Conservation (phyloP, 768 basidiomycete species). For the Royoungia palumana region DNA sequence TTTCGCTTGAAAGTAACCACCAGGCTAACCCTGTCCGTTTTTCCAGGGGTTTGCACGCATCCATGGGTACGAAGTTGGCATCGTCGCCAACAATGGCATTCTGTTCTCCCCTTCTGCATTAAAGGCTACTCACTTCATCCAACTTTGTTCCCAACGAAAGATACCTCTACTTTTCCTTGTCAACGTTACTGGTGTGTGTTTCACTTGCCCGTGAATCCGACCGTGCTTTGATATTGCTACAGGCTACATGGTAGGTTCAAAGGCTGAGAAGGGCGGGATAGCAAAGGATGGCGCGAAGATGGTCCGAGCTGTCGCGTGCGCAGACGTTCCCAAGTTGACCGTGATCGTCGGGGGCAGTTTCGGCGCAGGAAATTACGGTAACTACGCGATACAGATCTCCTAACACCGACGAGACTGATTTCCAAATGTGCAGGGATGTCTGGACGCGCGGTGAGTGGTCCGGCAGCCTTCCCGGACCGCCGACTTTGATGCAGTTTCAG, state of each 20-base stretch:
- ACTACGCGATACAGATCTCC: slow-evolving; percentile 4
- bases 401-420: slow-evolving; percentile 9
- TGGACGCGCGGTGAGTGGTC: slow-evolving; percentile 73
- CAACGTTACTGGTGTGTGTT: slow-evolving; percentile 78
- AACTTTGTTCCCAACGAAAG: slow-evolving; percentile 86
- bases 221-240: slow-evolving; percentile 13
- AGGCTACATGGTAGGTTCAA: slow-evolving; percentile 96
- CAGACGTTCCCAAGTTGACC: slow-evolving; percentile 91
- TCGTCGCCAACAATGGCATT: slow-evolving; percentile 93
- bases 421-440: slow-evolving; percentile 67
- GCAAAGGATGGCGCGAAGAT: slow-evolving; percentile 96
- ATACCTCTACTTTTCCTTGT: slow-evolving; percentile 92
- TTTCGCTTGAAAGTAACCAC: neutral
- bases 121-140: slow-evolving; percentile 94
- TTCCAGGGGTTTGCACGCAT: slow-evolving; percentile 80
- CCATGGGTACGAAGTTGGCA: slow-evolving; percentile 87
- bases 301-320: slow-evolving; percentile 92
- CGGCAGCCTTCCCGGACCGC: neutral
- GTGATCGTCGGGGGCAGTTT: slow-evolving; percentile 92
- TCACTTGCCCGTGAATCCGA: neutral
- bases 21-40: slow-evolving; percentile 6
- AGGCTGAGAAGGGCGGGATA: slow-evolving; percentile 91
- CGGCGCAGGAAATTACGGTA: slow-evolving; percentile 94
- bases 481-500: slow-evolving; percentile 34
- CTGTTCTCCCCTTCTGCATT: slow-evolving; percentile 90